Conservation (phyloP, 2,329 filamentous ascomycete genomes). For the Penicillium nordicum region DNA sequence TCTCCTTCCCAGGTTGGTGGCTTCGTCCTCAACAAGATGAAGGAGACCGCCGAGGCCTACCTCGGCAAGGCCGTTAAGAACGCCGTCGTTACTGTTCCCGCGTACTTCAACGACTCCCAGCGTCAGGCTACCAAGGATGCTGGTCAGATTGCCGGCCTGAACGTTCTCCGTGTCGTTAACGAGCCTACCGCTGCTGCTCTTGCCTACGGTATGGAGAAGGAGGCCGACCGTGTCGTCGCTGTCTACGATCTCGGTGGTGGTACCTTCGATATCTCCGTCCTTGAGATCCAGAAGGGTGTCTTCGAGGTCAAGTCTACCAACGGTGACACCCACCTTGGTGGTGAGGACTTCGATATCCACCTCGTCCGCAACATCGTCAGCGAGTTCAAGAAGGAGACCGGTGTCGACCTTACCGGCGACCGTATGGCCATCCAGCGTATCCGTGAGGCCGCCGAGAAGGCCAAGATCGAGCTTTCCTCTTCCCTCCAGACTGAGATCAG, state of each 20-base stretch:
- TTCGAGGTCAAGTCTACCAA: constrained; percentile 99
- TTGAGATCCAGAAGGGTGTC: constrained; percentile 95
- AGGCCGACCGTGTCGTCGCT: constrained; percentile 81
- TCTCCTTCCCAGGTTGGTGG: constrained; percentile 98
- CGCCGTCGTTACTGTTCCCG: constrained; percentile 92
- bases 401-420: constrained; percentile 83
- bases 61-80: constrained; percentile 89
- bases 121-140: constrained; percentile 98
- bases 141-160: constrained; percentile 91
- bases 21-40: constrained; percentile 97
- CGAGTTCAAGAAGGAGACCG: constrained; percentile 94
- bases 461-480: constrained; percentile 97
- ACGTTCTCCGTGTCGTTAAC: constrained; percentile 96
- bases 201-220: constrained; percentile 95
- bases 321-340: constrained; percentile 96
- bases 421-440: constrained; percentile 99
- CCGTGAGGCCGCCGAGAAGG: constrained; percentile 97
- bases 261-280: constrained; percentile 98
- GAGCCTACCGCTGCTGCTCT: constrained; percentile 95
- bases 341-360: constrained; percentile 95
- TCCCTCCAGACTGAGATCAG: constrained; percentile 96
- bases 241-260: constrained; percentile 98
- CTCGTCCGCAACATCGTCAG: constrained; percentile 90
- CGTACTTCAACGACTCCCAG: constrained; percentile 99
- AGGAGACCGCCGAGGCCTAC: constrained; percentile 95